phyloP scores from a whole-genome alignment of 2,329 filamentous ascomycete genomes.

The Xylariales sp. region DNA sequence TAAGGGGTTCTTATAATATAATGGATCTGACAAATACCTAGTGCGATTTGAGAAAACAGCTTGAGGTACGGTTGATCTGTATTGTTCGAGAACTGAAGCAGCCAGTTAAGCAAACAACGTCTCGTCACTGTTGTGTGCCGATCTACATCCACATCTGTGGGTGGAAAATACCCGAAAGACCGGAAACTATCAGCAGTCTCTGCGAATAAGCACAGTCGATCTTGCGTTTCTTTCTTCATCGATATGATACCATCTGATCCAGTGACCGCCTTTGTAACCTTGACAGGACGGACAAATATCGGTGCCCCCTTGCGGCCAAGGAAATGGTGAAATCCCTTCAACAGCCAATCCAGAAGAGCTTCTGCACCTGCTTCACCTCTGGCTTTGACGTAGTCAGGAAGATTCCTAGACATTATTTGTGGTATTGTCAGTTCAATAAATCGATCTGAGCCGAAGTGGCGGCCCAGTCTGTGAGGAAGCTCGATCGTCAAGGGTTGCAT shows the following conservation, averaged over 20 bases:
- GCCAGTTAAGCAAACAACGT: slow-evolving; percentile 47
- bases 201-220: slow-evolving; percentile 52
- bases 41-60: slow-evolving; percentile 52
- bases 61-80: slow-evolving; percentile 45
- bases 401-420: too few relatives aligned
- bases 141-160: slow-evolving; percentile 18
- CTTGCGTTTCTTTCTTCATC: too few relatives aligned
- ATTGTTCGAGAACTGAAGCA: slow-evolving; percentile 43
- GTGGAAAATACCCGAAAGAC: slow-evolving; percentile 21
- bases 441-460: slow-evolving; percentile 54
- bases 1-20: too few relatives aligned
- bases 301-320: slow-evolving; percentile 25
- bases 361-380: too few relatives aligned
- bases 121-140: slow-evolving; percentile 18
- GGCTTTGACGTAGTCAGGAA: too few relatives aligned
- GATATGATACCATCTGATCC: too few relatives aligned
- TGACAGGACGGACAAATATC: slow-evolving; percentile 38
- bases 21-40: too few relatives aligned
- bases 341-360: slow-evolving; percentile 1
- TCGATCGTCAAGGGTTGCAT: slow-evolving; percentile 47
- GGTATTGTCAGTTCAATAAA: slow-evolving; percentile 55
- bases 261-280: too few relatives aligned
- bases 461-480: slow-evolving; percentile 43
- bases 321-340: not conserved
- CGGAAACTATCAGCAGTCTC: slow-evolving; percentile 42